Evolutionary conservation across 768 basidiomycete genomes (phyloP).

Genomic region (Kwoniella europaea): DNA sequence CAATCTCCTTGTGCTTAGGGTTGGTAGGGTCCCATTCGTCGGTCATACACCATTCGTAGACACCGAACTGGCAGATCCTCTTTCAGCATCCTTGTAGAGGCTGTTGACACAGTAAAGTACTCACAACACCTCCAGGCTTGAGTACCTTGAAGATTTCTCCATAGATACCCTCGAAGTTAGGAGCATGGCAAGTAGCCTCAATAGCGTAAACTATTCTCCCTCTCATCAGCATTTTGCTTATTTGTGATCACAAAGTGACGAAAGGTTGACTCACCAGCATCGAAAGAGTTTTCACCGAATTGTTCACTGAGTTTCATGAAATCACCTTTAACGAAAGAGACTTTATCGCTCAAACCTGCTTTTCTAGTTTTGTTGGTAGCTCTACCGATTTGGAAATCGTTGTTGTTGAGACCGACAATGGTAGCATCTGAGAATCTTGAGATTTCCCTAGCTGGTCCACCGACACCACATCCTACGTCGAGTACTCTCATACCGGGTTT

Average conservation of each 20-base stretch:
- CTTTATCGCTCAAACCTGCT: constrained; percentile 74
- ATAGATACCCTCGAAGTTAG: constrained; percentile 93
- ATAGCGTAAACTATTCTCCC: constrained; percentile 81
- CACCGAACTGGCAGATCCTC: constrained; percentile 72
- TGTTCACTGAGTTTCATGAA: constrained; percentile 93
- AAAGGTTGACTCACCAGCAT: constrained; percentile 72
- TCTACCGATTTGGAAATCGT: constrained; percentile 89
- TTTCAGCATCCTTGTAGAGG: no score
- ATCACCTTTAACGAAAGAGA: constrained; percentile 87
- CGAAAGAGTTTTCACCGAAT: constrained; percentile 91
- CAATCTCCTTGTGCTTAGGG: constrained; percentile 84
- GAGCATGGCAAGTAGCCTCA: constrained; percentile 96
- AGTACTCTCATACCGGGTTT: constrained; percentile 92
- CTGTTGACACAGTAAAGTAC: constrained; percentile 53
- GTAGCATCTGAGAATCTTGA: constrained; percentile 83
- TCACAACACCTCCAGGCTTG: constrained; percentile 91
- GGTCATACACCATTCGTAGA: constrained; percentile 99
- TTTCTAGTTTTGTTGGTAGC: constrained; percentile 79
- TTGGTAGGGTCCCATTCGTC: constrained; percentile 81
- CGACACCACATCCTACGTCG: constrained; percentile 97
- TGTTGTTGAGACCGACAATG: constrained; percentile 91
- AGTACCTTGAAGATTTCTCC: constrained; percentile 88
- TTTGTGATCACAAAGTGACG: neutral
- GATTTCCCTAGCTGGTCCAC: constrained; percentile 95
- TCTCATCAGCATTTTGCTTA: neutral